Evolutionary conservation across 148 eudicot species (phyloP).

Genomic region (Persicaria maculosa): DNA sequence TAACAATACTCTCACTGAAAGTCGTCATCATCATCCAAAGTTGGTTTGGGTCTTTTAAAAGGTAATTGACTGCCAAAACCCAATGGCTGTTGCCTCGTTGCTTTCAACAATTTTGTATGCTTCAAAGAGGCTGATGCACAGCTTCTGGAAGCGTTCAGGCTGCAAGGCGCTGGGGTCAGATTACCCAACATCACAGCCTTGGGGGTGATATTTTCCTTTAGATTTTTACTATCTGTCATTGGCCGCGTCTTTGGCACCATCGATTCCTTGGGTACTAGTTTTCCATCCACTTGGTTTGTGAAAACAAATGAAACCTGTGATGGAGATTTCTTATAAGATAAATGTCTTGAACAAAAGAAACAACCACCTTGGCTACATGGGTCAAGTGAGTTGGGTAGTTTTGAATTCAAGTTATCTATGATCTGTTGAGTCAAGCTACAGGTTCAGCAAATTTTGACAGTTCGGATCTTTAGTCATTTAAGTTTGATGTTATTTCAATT

Average conservation of each 20-base stretch:
- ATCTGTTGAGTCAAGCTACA: not conserved
- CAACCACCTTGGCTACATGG: not conserved
- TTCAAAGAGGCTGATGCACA: conserved; percentile 24
- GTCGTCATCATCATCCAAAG: conserved; percentile 19
- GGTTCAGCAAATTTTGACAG: not conserved
- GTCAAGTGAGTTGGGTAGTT: not conserved
- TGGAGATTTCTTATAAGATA: not conserved
- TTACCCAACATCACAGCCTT: conserved; percentile 16
- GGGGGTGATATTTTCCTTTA: conserved; percentile 22
- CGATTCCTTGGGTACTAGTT: conserved; percentile 86
- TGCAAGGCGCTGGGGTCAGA: conserved; percentile 20
- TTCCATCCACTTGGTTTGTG: conserved; percentile 89
- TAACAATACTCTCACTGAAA: conserved; percentile 15
- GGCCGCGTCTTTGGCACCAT: conserved; percentile 24
- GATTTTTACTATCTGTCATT: conserved; percentile 12
- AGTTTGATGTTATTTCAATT: not conserved
- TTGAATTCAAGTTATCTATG: not conserved
- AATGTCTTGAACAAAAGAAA: not conserved
- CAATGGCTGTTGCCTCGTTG: conserved; percentile 19
- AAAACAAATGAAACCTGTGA: conserved; percentile 88
- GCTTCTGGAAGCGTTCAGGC: conserved; percentile 18
- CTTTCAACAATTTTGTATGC: conserved; percentile 21
- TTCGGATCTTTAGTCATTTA: not conserved
- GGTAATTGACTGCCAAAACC: conserved; percentile 44
- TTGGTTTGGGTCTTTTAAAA: conserved; percentile 41